A percentile compares a stretch with the other conserved stretches of the same genome.
Conservation (phyloP, 2,329 filamentous ascomycete species). For the Thermochaetoides dissita region DNA sequence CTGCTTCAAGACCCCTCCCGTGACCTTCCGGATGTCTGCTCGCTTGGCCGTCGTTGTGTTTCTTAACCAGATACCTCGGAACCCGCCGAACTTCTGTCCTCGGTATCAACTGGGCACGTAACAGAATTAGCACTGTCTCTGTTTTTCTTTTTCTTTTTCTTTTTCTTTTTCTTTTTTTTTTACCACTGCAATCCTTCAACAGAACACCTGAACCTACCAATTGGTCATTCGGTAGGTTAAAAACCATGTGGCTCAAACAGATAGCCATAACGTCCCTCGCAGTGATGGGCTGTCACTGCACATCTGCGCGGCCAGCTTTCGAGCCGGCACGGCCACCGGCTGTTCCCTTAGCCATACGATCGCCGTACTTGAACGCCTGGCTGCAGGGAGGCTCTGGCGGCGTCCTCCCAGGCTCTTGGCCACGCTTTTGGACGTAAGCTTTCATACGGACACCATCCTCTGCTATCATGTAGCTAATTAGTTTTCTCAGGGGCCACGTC, state of each 20-base stretch:
- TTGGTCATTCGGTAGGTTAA: too few relatives aligned
- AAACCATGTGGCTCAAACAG: too few relatives aligned
- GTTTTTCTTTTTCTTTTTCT: too few relatives aligned
- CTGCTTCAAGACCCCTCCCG: too few relatives aligned
- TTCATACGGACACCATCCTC: neutral
- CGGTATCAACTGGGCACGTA: too few relatives aligned
- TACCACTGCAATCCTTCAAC: too few relatives aligned
- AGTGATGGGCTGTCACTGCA: too few relatives aligned
- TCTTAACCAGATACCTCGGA: neutral
- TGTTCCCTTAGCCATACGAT: slow-evolving; percentile 55
- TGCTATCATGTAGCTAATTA: slow-evolving; percentile 2
- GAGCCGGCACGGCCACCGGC: slow-evolving; percentile 21
- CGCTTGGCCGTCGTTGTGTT: neutral
- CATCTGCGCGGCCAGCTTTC: slow-evolving; percentile 12
- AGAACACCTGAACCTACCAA: too few relatives aligned
- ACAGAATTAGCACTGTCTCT: too few relatives aligned
- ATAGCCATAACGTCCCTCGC: too few relatives aligned
- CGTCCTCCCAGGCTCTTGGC: slow-evolving; percentile 55
- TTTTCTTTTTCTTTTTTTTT: too few relatives aligned
- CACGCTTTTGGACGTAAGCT: slow-evolving; percentile 54
- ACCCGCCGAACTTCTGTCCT: neutral
- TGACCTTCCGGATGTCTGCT: too few relatives aligned
- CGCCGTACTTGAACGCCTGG: slow-evolving; percentile 63
- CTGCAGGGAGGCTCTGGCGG: slow-evolving; percentile 48
- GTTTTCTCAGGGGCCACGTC: slow-evolving; percentile 31